Evolutionary conservation across 2,329 filamentous ascomycete species (phyloP), one percentile per base, ranked within the genome.

Genomic region (Falciphora oryzae): DNA sequence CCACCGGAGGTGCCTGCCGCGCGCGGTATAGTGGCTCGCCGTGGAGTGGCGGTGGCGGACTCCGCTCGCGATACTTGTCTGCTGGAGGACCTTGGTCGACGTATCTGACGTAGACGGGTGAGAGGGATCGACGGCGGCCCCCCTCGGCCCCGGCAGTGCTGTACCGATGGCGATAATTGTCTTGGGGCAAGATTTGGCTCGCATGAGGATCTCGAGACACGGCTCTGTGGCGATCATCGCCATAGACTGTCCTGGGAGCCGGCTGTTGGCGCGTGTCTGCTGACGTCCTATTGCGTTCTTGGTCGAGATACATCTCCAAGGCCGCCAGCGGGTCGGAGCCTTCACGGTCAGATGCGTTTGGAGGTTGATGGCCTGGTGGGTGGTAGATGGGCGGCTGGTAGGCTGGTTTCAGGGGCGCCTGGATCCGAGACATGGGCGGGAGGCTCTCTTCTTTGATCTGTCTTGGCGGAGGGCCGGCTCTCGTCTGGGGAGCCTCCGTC

Each of bases 51-150:
- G 68, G 64, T 29, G 53, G 65, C 10, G 76, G 72, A 65, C 71
- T 75, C 18, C 70, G 72, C 61, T 75, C 72, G 44, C 70, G 71
- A 66, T 75, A 74, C 61, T 71, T 68, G 38, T 67, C 70, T 50
- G 44, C 44, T 28, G 67, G 57, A 66, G 70, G 69, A 63, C 67
- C 62, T 38, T 68, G 69, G 28, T 71, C 65, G 53, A 73, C 73
- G 64, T 70, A 66, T 27, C 68, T 66, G 38, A 72, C 67, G 69
- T 74, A 75, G 65, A 71, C 68, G 63, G 75, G 73, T 56, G 76
- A 75, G 61, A 70, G 71, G 22, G 75, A 75, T 66, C 72, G 73
- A 18, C 69, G 68, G 25, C 57, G 63, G 57, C 57, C 25, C 7
- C 44, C 44, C 22, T 50, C 44, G 18, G 44, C 18, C 44, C 44